Evolutionary conservation across 2,329 filamentous ascomycete species (phyloP), one percentile per base, ranked within the genome.

Genomic region (Fusarium mexicanum): DNA sequence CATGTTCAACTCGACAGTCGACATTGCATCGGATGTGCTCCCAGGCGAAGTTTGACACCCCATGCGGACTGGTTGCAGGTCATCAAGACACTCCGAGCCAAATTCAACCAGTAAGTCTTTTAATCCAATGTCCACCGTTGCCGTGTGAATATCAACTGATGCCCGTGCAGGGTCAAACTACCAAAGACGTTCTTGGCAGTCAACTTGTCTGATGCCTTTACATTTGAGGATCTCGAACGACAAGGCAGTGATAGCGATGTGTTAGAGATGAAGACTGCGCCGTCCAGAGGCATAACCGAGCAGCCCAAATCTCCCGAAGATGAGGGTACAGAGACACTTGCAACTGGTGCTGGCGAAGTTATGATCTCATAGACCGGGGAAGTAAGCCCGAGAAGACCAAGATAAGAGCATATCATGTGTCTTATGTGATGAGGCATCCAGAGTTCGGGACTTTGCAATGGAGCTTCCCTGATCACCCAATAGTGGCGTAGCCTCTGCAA

Each of bases 21-120:
- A 78, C 96, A 99, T 82, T 97, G 95, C 82, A 99, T 99, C 78
- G 95, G 96, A 46, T 97, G 94, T 81, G 94, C 96, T 12, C 95
- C 94, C n/a, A 88, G 95, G 72, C 89, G 96, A 71, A 97, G 94
- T 80, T 85, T 99, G 78, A 98, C 96, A 7, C 90, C 94, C 6
- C 97, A 99, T 83, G 91, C 91, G 43, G 94, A 99, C 82, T 99
- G 96, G 96, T 96, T 97, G 84, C 91, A 96, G 78, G 94, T 99
- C n/a, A 94, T 99, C 76, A 95, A 98, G 84, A 98, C 95, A 4
- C 86, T 99, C 73, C 91, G 95, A 75, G 96, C 94, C 57, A 98
- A 98, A 79, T 98, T 99, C 80, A 94, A 98, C 80, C 95, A 95
- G 93, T 96, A 88, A 85, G 92, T 67, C 54, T 31, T 55, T 59